These are phyloP conservation scores for Hylodesmum podocarpum DNA, from an alignment of 306 rosid species.

Conservation along the genomic window DNA sequence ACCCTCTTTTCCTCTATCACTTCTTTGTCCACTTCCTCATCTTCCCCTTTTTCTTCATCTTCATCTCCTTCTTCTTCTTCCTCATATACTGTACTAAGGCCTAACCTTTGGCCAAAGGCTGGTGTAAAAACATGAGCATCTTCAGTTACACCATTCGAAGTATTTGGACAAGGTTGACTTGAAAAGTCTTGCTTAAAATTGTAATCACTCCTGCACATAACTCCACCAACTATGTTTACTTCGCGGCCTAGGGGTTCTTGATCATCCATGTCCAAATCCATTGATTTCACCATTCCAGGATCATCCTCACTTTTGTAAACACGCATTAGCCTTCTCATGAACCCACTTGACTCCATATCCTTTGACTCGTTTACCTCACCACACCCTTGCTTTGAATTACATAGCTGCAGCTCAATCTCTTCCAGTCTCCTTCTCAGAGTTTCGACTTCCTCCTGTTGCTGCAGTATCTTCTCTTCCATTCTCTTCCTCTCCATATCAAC, in stretches of 20 bases:
- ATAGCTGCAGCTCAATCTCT: slow-evolving; percentile 78
- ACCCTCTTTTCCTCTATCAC: slow-evolving; percentile 87
- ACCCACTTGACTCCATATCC: slow-evolving; percentile 66
- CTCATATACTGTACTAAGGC: slow-evolving; percentile 88
- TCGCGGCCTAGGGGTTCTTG: slow-evolving; percentile 64
- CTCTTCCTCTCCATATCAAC: slow-evolving; percentile 89
- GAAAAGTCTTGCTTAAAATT: slow-evolving; percentile 39
- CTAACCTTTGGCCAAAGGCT: slow-evolving; percentile 48
- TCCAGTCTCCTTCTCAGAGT: slow-evolving; percentile 73
- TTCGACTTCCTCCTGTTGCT: slow-evolving; percentile 94
- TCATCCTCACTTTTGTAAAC: slow-evolving; percentile 72
- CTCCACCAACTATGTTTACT: slow-evolving; percentile 52
- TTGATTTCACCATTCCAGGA: slow-evolving; percentile 85
- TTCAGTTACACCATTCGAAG: slow-evolving; percentile 35
- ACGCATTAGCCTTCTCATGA: slow-evolving; percentile 65
- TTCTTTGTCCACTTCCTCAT: slow-evolving; percentile 77
- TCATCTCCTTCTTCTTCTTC: slow-evolving; percentile 69
- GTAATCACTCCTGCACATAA: slow-evolving; percentile 35
- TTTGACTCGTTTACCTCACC: slow-evolving; percentile 36
- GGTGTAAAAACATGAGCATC: slow-evolving; percentile 47
- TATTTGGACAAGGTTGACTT: slow-evolving; percentile 34
- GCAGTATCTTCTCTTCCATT: slow-evolving; percentile 86
- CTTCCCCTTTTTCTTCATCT: slow-evolving; percentile 50
- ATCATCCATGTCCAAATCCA: slow-evolving; percentile 99
- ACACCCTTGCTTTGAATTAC: slow-evolving; percentile 45